These are phyloP conservation scores for Pseudocercospora vitis DNA, from an alignment of 2,329 filamentous ascomycete genomes.

Conservation along the genomic window DNA sequence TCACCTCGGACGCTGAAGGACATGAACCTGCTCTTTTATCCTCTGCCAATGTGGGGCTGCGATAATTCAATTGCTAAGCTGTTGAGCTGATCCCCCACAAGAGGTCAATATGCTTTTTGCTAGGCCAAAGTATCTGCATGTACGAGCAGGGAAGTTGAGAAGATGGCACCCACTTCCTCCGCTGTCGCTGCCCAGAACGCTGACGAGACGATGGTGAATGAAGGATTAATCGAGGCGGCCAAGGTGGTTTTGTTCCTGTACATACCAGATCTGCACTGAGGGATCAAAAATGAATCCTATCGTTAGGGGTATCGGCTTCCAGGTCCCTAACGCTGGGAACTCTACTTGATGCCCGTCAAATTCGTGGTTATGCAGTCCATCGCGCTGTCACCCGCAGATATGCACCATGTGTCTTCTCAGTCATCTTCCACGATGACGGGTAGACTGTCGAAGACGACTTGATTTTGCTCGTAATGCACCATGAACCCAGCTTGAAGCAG, in stretches of 20 bases:
- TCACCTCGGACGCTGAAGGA: too few relatives aligned
- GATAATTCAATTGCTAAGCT: neutral
- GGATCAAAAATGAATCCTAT: neutral
- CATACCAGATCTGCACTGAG: too few relatives aligned
- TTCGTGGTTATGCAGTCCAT: neutral
- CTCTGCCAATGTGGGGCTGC: slow-evolving; percentile 6
- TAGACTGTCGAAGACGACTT: slow-evolving; percentile 60
- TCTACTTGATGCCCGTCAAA: neutral
- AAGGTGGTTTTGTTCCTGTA: too few relatives aligned
- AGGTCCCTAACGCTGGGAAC: slow-evolving; percentile 1
- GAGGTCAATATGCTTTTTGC: slow-evolving; percentile 12
- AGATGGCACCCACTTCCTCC: too few relatives aligned
- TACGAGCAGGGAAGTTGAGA: neutral
- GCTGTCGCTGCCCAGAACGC: neutral
- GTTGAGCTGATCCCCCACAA: slow-evolving; percentile 11
- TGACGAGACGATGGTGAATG: neutral
- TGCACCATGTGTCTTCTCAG: neutral
- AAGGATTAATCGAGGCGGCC: neutral
- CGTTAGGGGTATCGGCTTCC: neutral
- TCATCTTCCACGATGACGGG: slow-evolving; percentile 44
- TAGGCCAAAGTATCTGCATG: slow-evolving; percentile 7
- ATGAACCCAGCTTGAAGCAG: slow-evolving; percentile 63
- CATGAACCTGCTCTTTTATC: neutral
- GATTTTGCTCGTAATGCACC: slow-evolving; percentile 63
- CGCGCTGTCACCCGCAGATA: neutral